phyloP scores from a whole-genome alignment of 1,284 basidiomycete genomes.

The Erythrobasidium hasegawianum region DNA sequence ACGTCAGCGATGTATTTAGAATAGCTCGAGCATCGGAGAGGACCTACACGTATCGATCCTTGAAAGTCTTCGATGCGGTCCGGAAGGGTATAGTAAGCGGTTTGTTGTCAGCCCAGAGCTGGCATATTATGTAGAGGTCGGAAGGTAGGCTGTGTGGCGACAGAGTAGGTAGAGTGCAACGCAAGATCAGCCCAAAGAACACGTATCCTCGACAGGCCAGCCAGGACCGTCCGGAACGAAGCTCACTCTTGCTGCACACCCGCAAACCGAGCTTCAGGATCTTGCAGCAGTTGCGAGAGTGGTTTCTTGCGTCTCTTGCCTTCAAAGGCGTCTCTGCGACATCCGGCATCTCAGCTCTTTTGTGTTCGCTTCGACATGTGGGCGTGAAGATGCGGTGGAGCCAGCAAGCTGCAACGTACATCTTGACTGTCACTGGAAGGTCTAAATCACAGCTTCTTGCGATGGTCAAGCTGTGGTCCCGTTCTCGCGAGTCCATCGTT shows the following conservation, averaged over 20 bases:
- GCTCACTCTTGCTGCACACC: constrained; percentile 72
- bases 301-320: constrained; percentile 64
- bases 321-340: constrained; percentile 71
- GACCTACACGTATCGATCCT: constrained; percentile 64
- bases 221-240: constrained; percentile 4
- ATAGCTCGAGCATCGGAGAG: not conserved
- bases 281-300: constrained; percentile 69
- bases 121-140: constrained; percentile 89
- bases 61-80: constrained; percentile 89
- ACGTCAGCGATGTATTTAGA: constrained; percentile 27
- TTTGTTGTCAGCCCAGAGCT: constrained; percentile 88
- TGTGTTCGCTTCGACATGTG: constrained; percentile 26
- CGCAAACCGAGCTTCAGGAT: constrained; percentile 71
- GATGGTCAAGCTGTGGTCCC: constrained; percentile 60
- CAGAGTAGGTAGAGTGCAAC: not conserved
- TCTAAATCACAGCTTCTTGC: constrained; percentile 81
- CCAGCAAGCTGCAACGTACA: constrained; percentile 48
- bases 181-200: not conserved
- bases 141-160: constrained; percentile 7
- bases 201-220: not conserved
- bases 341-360: constrained; percentile 29
- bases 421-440: constrained; percentile 76
- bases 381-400: constrained; percentile 4
- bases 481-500: constrained; percentile 25
- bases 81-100: constrained; percentile 83